Evolutionary conservation across 2,329 filamentous ascomycete genomes (phyloP), one percentile per base, ranked within the genome.

Genomic region (Xylariaceae sp.): DNA sequence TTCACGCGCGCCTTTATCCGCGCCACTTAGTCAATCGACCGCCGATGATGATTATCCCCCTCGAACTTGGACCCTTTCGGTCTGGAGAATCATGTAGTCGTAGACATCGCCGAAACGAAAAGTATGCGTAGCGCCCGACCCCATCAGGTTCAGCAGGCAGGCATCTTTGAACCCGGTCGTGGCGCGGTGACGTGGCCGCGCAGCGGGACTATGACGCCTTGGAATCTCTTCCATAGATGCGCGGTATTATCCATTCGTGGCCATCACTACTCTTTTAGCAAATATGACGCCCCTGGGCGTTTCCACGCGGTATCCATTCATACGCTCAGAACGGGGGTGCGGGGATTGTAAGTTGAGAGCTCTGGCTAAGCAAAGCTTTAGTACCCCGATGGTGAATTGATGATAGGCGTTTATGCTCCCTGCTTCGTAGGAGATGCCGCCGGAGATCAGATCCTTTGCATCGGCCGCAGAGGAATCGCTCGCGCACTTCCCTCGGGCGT

Each of bases 41-140:
- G 0, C 85, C 84, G 11, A 87, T 84, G 32, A 87, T 70, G 31
- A 87, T 19, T 77, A 53, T 81, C 77, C 30, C 79, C 76, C 2
- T 67, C 70, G 27, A 71, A 68, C 19, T 58, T 61, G 2, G 74
- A 72, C 0, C 74, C 74, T n/a, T 72, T 67, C 0, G 78, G 77
- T 1, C 19, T 81, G 74, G 1, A 80, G 75, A 6, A 87, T 79
- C 75, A 88, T 81, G 67, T 88, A 88, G 57, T 88, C 85, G 63
- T 84, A 87, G 0, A 84, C 81, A 29, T 72, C 69, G 1, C 74
- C 72, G 63, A 83, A 83, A 30, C 85, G 79, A 60, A 87, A 83
- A 26, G 77, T 83, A 62, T 84, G 86, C 1, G 82, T 83, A 2
- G 73, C 75, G 4, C 70, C 66, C 31, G 83, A 63, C 8, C 74